phyloP scores from a whole-genome alignment of 2,329 filamentous ascomycete species.

The Cyanodermella asteris region DNA sequence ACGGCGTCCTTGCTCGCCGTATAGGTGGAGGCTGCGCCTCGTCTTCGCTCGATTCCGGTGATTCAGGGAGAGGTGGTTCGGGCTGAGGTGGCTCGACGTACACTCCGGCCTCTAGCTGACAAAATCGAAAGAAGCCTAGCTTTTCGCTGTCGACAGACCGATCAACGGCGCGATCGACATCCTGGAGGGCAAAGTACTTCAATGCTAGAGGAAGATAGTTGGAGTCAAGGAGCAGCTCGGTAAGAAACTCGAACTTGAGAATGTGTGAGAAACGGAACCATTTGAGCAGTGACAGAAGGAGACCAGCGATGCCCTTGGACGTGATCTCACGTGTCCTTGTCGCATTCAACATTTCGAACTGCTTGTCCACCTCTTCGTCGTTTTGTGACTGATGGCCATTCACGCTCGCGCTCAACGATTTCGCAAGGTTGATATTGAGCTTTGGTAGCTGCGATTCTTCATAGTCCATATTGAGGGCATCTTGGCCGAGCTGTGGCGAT shows the following conservation, averaged over 20 bases:
- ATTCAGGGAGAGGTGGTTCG: slow-evolving; percentile 27
- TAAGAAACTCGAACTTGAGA: slow-evolving; percentile 87
- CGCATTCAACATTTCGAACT: slow-evolving; percentile 58
- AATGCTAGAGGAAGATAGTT: slow-evolving; percentile 85
- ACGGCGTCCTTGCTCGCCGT: too few species aligned
- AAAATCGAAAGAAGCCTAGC: too few species aligned
- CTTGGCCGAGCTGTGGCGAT: not conserved
- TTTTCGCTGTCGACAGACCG: slow-evolving; percentile 66
- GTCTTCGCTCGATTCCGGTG: slow-evolving; percentile 37
- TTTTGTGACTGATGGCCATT: slow-evolving; percentile 7
- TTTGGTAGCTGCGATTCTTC: too few species aligned
- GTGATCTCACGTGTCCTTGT: slow-evolving; percentile 68
- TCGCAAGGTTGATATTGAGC: slow-evolving; percentile 5
- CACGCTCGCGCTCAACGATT: slow-evolving; percentile 4
- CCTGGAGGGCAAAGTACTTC: slow-evolving; percentile 85
- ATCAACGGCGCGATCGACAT: slow-evolving; percentile 75
- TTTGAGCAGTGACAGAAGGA: slow-evolving; percentile 70
- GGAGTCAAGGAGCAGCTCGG: slow-evolving; percentile 77
- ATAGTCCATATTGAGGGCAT: too few species aligned
- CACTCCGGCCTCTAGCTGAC: too few species aligned
- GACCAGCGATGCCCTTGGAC: slow-evolving; percentile 76
- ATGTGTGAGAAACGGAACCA: slow-evolving; percentile 94
- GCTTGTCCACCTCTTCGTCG: slow-evolving; percentile 14
- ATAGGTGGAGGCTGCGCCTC: slow-evolving; percentile 75
- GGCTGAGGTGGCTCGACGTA: slow-evolving; percentile 51